These are phyloP conservation scores for Salix viminalis DNA, from an alignment of 345 rosid genomes.

Conservation along the genomic window DNA sequence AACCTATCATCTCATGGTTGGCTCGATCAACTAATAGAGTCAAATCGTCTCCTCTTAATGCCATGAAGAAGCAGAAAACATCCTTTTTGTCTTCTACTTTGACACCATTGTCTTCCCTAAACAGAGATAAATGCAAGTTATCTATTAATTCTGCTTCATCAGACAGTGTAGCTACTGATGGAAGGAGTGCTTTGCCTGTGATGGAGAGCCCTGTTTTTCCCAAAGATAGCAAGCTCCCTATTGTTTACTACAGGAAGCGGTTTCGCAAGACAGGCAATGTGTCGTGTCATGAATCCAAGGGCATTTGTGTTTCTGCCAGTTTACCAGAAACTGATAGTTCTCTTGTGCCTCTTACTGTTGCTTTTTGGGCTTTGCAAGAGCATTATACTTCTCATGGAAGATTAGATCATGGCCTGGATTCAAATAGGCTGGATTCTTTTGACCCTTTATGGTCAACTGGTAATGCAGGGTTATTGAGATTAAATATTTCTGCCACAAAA, in stretches of 20 bases:
- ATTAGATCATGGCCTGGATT: constrained; percentile 31
- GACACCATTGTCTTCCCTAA: constrained; percentile 15
- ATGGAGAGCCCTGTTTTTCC: constrained; percentile 29
- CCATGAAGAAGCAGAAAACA: constrained; percentile 48
- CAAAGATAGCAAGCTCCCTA: constrained; percentile 46
- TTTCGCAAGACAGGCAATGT: constrained; percentile 40
- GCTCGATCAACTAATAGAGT: constrained; percentile 51
- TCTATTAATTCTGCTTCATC: constrained; percentile 27
- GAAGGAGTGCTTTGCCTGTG: constrained; percentile 32
- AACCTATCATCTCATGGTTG: constrained; percentile 91
- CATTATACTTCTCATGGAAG: constrained; percentile 23
- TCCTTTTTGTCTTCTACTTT: constrained; percentile 22
- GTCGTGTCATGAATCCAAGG: constrained; percentile 9
- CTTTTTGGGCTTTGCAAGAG: constrained; percentile 19
- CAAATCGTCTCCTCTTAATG: constrained; percentile 52
- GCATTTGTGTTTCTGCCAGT: constrained; percentile 13
- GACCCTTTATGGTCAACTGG: constrained; percentile 27
- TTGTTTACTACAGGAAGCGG: constrained; percentile 80
- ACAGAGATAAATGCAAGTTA: constrained; percentile 27
- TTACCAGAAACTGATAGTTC: constrained; percentile 19
- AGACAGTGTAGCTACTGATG: constrained; percentile 28
- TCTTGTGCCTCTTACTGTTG: constrained; percentile 22
- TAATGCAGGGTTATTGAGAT: constrained; percentile 32
- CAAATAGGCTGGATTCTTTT: constrained; percentile 4
- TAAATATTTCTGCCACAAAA: constrained; percentile 34